Evolutionary conservation across 2,329 filamentous ascomycete species (phyloP).

Genomic region (Penicillium olsonii): DNA sequence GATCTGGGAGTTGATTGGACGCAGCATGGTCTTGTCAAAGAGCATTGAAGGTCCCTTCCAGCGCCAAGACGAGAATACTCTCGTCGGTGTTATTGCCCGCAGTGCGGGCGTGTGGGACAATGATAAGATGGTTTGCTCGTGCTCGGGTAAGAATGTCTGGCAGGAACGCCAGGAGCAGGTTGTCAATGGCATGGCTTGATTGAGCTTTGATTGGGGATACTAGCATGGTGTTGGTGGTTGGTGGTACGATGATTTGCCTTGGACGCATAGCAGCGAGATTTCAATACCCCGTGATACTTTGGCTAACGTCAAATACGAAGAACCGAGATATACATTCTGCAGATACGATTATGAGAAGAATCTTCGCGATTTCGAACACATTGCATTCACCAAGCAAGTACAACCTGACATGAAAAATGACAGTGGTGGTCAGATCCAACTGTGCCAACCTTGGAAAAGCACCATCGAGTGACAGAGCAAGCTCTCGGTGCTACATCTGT

Average conservation of each 20-base stretch:
- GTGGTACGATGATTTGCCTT: neutral
- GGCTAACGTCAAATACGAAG: neutral
- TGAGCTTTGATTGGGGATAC: neutral
- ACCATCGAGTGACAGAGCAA: no score
- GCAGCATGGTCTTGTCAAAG: slow-evolving; percentile 83
- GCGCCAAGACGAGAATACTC: slow-evolving; percentile 77
- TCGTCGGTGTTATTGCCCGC: slow-evolving; percentile 90
- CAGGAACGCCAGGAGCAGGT: slow-evolving; percentile 92
- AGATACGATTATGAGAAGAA: no score
- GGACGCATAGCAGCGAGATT: neutral
- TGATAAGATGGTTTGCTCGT: slow-evolving; percentile 97
- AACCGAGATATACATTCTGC: neutral
- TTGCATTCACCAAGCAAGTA: no score
- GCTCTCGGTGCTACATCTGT: no score
- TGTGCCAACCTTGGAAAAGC: no score
- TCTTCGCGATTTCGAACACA: no score
- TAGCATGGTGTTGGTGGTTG: neutral
- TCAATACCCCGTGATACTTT: neutral
- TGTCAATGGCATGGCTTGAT: slow-evolving; percentile 82
- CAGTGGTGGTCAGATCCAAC: no score
- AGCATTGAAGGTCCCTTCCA: slow-evolving; percentile 61
- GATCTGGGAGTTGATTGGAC: slow-evolving; percentile 95
- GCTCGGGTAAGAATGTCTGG: slow-evolving; percentile 97
- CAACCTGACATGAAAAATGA: no score
- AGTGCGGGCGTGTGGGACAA: slow-evolving; percentile 99